A percentile compares a stretch with the other conserved stretches of the same genome.
Evolutionary conservation across 306 rosid genomes (phyloP).

Genomic region (Acmispon strigosus): DNA sequence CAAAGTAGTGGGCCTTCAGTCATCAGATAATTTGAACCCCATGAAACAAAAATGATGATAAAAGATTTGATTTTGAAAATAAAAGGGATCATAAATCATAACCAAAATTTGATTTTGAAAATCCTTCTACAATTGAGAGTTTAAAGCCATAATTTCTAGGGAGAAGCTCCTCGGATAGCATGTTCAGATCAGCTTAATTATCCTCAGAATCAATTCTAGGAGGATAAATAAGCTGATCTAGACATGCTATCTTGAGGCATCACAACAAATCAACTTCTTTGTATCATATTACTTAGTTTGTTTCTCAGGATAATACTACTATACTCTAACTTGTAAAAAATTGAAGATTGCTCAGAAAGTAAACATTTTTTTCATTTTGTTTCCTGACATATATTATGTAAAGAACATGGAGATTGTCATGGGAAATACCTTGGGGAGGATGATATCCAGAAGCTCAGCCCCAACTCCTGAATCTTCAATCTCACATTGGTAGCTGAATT

Average conservation of each 20-base stretch:
- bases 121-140: too few species aligned
- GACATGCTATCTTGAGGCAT: neutral
- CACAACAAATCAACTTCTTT: neutral
- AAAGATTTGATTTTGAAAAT: neutral
- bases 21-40: neutral
- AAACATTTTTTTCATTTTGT: neutral
- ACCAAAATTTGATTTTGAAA: neutral
- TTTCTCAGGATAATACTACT: neutral
- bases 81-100: constrained; percentile 3
- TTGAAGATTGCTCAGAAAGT: too few species aligned
- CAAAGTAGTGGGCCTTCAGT: neutral
- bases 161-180: too few species aligned
- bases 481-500: constrained; percentile 38
- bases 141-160: too few species aligned
- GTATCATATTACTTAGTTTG: neutral
- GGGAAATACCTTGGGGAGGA: constrained; percentile 53
- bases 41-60: neutral
- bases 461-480: constrained; percentile 54
- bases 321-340: too few species aligned
- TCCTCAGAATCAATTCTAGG: too few species aligned
- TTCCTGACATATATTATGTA: neutral
- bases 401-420: neutral
- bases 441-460: constrained; percentile 61
- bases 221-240: too few species aligned
- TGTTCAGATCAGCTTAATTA: too few species aligned